phyloP scores from a whole-genome alignment of 495 filamentous ascomycete genomes.

The Corynascus novoguineensis region DNA sequence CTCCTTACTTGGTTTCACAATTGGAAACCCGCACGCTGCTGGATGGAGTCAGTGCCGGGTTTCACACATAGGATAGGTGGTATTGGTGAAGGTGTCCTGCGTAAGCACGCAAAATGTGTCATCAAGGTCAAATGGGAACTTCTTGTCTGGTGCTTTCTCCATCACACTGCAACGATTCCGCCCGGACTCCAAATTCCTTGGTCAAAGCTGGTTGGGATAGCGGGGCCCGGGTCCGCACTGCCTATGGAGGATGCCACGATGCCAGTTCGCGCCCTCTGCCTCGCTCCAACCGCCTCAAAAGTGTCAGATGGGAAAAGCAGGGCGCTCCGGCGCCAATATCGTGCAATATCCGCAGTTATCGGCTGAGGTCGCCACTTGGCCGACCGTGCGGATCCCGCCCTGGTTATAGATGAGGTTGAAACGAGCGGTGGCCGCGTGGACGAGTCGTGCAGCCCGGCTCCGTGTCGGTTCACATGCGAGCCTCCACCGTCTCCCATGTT shows the following conservation, averaged over 20 bases:
- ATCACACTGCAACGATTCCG: neutral
- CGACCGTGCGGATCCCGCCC: neutral
- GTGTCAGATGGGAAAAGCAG: neutral
- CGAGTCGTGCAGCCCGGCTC: neutral
- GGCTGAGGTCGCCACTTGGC: neutral
- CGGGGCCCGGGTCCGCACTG: neutral
- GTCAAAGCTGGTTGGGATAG: neutral
- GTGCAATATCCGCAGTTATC: neutral
- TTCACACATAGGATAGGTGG: neutral
- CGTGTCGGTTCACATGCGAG: constrained; percentile 7
- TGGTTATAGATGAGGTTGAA: neutral
- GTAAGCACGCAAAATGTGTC: constrained; percentile 2
- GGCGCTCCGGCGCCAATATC: neutral
- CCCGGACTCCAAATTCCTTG: neutral
- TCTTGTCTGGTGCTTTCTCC: neutral
- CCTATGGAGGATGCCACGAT: neutral
- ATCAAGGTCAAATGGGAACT: constrained; percentile 2
- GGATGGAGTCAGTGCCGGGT: neutral
- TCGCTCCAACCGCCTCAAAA: neutral
- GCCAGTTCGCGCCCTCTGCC: neutral
- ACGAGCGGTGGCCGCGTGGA: constrained; percentile 1
- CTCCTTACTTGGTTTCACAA: neutral
- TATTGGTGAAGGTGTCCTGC: too few relatives aligned
- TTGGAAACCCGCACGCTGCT: neutral
- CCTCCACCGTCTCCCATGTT: neutral